These are phyloP conservation scores for Agrocybe pediades DNA, from an alignment of 768 basidiomycete genomes.

Conservation along the genomic window DNA sequence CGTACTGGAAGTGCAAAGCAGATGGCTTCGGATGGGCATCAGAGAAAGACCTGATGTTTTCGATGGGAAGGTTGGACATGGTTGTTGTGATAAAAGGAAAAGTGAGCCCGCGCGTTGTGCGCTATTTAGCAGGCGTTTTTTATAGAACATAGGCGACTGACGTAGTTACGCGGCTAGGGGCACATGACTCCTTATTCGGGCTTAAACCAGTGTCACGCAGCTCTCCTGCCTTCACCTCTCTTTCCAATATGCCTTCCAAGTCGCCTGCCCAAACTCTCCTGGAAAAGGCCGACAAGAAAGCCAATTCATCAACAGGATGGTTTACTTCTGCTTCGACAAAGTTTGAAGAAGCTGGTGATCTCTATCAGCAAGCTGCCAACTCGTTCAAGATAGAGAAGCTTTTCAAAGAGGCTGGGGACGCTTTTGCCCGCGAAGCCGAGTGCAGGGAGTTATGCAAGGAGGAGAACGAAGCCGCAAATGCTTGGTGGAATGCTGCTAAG, in stretches of 20 bases:
- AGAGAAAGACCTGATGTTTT: conserved; percentile 49
- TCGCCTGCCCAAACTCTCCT: conserved; percentile 80
- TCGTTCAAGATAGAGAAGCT: conserved; percentile 89
- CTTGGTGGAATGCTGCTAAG: conserved; percentile 98
- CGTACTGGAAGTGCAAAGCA: conserved; percentile 77
- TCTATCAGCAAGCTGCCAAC: conserved; percentile 94
- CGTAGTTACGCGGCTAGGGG: conserved; percentile 15
- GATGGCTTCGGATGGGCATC: conserved; percentile 74
- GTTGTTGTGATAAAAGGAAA: neutral
- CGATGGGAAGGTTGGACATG: conserved; percentile 35
- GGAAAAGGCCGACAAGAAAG: conserved; percentile 17
- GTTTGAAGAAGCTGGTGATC: conserved; percentile 94
- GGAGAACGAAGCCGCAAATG: conserved; percentile 92
- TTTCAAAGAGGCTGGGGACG: conserved; percentile 91
- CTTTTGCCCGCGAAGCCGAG: conserved; percentile 92
- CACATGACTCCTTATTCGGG: conserved; percentile 20
- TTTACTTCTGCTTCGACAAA: conserved; percentile 83
- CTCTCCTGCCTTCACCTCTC: conserved; percentile 9
- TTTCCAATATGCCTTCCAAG: conserved; percentile 63
- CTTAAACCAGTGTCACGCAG: conserved; percentile 15
- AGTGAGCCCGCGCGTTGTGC: neutral
- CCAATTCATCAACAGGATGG: conserved; percentile 53
- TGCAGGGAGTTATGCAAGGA: conserved; percentile 90
- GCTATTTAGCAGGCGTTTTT: neutral
- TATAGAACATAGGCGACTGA: conserved; percentile 7